These are phyloP conservation scores for Colletotrichum sp. DNA, from an alignment of 2,329 filamentous ascomycete genomes.

Conservation along the genomic window DNA sequence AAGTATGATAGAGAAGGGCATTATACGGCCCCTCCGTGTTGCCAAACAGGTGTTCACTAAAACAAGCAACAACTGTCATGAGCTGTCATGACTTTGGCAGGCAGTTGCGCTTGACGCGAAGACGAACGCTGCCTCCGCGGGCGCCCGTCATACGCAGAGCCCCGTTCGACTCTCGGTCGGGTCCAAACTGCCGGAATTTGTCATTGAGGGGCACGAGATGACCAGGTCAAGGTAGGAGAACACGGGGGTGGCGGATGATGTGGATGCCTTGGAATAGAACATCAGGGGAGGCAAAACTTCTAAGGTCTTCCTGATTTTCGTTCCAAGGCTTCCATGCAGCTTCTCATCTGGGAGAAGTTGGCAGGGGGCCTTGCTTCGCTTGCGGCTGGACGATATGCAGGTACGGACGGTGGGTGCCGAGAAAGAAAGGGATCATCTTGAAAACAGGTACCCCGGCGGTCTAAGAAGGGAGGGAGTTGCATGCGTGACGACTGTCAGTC, in stretches of 20 bases:
- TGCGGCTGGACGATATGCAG: background rate
- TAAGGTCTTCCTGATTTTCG: background rate
- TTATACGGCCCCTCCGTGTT: background rate
- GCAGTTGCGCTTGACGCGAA: background rate
- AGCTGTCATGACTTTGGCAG: background rate
- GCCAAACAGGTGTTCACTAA: background rate
- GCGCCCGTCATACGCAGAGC: background rate
- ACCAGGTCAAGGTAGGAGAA: background rate
- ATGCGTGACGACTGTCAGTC: background rate
- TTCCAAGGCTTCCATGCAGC: conserved; percentile 16
- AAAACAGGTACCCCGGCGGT: background rate
- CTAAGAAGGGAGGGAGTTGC: background rate
- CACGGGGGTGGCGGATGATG: background rate
- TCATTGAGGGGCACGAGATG: background rate
- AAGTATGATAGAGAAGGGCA: background rate
- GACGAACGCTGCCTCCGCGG: background rate
- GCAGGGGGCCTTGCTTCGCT: background rate
- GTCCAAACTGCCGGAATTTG: conserved; percentile 1
- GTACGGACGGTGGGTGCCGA: conserved; percentile 6
- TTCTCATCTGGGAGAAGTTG: background rate
- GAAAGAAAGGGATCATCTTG: background rate
- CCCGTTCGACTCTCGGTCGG: background rate
- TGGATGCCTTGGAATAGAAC: conserved; percentile 4
- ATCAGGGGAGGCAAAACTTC: background rate
- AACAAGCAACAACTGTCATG: background rate